phyloP scores from a whole-genome alignment of 192 early-diverging fungal species.

The Chytriomyces sp. region DNA sequence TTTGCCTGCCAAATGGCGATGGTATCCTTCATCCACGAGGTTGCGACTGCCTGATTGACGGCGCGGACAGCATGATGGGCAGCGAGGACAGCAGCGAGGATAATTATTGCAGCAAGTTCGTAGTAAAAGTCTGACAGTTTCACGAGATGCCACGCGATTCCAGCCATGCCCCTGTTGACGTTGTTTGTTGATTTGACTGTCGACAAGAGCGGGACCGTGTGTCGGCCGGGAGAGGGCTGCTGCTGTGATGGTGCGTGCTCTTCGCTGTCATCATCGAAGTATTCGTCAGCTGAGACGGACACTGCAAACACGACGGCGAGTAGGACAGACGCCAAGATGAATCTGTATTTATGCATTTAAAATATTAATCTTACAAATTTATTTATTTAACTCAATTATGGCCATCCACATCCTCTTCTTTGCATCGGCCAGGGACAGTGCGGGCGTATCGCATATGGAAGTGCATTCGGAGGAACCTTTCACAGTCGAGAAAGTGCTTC shows the following conservation, averaged over 20 bases:
- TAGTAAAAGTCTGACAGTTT: constrained; percentile 3
- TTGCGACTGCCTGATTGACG: constrained; percentile 44
- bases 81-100: constrained; percentile 13
- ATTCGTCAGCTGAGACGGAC: too few species aligned
- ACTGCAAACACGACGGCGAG: too few species aligned
- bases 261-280: background rate
- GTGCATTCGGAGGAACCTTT: too few species aligned
- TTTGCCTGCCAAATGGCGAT: constrained; percentile 55
- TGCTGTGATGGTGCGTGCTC: background rate
- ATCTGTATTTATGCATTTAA: too few species aligned
- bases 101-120: constrained; percentile 12
- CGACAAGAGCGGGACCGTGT: background rate
- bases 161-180: constrained; percentile 16
- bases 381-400: too few species aligned
- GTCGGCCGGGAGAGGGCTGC: background rate
- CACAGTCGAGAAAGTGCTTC: too few species aligned
- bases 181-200: too few species aligned
- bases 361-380: too few species aligned
- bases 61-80: constrained; percentile 25
- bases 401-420: too few species aligned
- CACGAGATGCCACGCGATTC: constrained; percentile 25
- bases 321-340: too few species aligned
- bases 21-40: constrained; percentile 37
- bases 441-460: too few species aligned
- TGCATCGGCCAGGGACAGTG: too few species aligned